phyloP scores from a whole-genome alignment of 192 early-diverging fungal species.

The Jimgerdemannia flammicorona region DNA sequence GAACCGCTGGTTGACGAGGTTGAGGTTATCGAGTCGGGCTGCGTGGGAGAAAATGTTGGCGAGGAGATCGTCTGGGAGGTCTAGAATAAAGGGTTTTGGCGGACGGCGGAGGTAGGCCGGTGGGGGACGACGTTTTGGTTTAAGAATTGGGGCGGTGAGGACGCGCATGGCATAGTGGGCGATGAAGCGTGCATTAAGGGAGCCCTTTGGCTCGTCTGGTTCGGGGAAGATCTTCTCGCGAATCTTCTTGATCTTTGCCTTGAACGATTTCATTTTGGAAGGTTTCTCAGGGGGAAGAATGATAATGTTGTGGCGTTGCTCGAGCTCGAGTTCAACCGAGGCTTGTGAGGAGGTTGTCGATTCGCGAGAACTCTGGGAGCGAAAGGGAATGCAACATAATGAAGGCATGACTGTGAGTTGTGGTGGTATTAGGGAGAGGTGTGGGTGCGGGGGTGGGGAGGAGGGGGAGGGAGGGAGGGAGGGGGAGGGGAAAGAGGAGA shows the following conservation, averaged over 20 bases:
- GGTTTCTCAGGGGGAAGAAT: background rate
- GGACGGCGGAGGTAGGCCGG: background rate
- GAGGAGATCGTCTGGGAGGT: background rate
- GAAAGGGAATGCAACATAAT: background rate
- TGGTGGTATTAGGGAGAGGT: background rate
- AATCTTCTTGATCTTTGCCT: background rate
- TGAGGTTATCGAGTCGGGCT: background rate
- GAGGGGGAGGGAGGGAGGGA: too few relatives aligned
- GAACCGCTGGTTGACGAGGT: background rate
- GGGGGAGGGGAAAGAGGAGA: background rate
- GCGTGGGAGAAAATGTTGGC: background rate
- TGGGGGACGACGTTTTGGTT: background rate
- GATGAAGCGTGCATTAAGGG: background rate
- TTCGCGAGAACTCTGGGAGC: background rate
- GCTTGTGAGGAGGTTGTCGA: background rate
- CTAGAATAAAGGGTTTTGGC: background rate
- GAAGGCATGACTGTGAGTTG: background rate
- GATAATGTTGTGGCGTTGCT: background rate
- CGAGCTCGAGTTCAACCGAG: background rate
- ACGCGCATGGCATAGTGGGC: background rate
- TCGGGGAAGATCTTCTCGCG: background rate
- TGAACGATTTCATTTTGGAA: too few relatives aligned
- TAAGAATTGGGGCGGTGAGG: background rate
- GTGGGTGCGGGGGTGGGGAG: too few relatives aligned
- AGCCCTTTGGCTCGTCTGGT: background rate